Percentiles rank a stretch among this genome's conserved stretches.
phyloP scores from a whole-genome alignment of 441 rosid species.

The Omphalea diandra region DNA sequence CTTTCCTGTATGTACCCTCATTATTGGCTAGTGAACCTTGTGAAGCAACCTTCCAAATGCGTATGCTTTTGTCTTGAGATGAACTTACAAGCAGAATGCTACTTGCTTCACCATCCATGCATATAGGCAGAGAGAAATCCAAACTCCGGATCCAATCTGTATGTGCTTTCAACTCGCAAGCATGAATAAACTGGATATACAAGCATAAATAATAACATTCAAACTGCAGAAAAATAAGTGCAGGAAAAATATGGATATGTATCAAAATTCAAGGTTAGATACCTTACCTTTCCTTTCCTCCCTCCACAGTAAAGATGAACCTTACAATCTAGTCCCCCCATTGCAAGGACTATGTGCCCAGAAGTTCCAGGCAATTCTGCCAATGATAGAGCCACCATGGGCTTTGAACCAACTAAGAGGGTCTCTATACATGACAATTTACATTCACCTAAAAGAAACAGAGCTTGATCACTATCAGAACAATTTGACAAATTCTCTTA shows the following conservation, averaged over 20 bases:
- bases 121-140: conserved; percentile 83
- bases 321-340: conserved; percentile 93
- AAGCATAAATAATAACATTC: conserved; percentile 13
- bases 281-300: conserved; percentile 91
- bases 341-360: conserved; percentile 58
- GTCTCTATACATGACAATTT: conserved; percentile 58
- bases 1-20: conserved; percentile 43
- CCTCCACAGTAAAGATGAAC: conserved; percentile 73
- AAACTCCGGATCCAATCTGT: conserved; percentile 93
- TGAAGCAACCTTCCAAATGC: conserved; percentile 79
- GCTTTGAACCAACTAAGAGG: conserved; percentile 65
- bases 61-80: conserved; percentile 91
- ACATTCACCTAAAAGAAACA: conserved; percentile 57
- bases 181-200: conserved; percentile 59
- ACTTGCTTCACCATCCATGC: conserved; percentile 35
- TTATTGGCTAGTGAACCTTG: conserved; percentile 33
- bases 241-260: not conserved
- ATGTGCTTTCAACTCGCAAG: conserved; percentile 94
- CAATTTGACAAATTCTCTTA: conserved; percentile 5
- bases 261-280: conserved; percentile 15
- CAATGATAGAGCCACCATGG: conserved; percentile 78
- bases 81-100: conserved; percentile 85
- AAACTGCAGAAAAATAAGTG: conserved; percentile 15
- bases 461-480: conserved; percentile 10
- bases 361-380: conserved; percentile 71